A percentile compares a stretch with the other conserved stretches of the same genome.
These are phyloP conservation scores for Aspergillus sojae DNA, from an alignment of 2,329 filamentous ascomycete species.

Conservation along the genomic window DNA sequence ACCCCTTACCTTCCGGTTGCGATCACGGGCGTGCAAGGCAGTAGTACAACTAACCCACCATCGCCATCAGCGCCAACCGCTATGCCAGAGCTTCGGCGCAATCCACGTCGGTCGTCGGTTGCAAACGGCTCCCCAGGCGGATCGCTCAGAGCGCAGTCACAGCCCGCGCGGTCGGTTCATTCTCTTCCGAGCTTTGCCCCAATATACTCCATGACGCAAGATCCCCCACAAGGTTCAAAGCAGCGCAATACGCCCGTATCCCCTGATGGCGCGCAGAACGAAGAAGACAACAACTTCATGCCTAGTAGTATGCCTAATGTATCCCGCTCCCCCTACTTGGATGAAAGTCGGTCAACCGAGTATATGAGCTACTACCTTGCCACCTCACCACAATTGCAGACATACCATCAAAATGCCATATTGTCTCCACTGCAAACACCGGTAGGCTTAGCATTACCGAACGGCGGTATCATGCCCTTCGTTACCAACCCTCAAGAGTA, in stretches of 20 bases:
- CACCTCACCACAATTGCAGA: slow-evolving; percentile 46
- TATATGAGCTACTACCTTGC: slow-evolving; percentile 51
- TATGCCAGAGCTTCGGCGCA: slow-evolving; percentile 48
- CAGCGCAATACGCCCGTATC: slow-evolving; percentile 36
- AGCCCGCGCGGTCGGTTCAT: slow-evolving; percentile 50
- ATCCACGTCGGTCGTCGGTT: slow-evolving; percentile 48
- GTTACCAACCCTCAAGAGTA: slow-evolving; percentile 39
- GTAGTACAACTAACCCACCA: slow-evolving; percentile 47
- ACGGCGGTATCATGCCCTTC: slow-evolving; percentile 39
- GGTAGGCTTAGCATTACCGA: slow-evolving; percentile 43
- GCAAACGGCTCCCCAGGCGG: slow-evolving; percentile 45
- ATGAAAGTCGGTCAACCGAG: slow-evolving; percentile 45
- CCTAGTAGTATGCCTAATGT: slow-evolving; percentile 38
- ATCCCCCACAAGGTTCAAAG: slow-evolving; percentile 33
- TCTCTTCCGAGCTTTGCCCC: slow-evolving; percentile 38
- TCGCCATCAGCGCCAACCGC: slow-evolving; percentile 46
- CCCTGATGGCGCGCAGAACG: slow-evolving; percentile 35
- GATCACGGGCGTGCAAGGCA: slow-evolving; percentile 37
- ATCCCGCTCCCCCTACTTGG: slow-evolving; percentile 35
- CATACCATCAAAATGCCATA: slow-evolving; percentile 43
- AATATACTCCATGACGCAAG: slow-evolving; percentile 36
- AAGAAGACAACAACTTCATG: slow-evolving; percentile 35
- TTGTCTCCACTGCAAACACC: slow-evolving; percentile 41
- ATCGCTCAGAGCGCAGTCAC: slow-evolving; percentile 52
- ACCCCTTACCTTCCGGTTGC: slow-evolving; percentile 42